phyloP scores from a whole-genome alignment of 2,329 filamentous ascomycete species.

The Proliferodiscus dingleyae region DNA sequence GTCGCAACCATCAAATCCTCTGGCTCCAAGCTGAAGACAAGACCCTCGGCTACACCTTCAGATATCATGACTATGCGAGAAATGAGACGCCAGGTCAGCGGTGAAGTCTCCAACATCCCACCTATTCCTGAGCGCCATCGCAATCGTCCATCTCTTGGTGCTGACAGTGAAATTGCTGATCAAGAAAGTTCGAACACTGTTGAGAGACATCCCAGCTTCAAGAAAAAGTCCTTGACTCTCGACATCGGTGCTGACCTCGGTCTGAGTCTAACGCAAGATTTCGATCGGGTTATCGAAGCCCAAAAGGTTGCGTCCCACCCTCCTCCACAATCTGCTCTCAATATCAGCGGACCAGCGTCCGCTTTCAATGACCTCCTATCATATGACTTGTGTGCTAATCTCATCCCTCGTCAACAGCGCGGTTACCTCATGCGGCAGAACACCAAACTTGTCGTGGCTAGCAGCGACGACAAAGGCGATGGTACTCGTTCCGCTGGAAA shows the following conservation, averaged over 20 bases:
- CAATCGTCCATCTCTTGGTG: conserved; percentile 48
- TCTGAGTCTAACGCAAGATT: conserved; percentile 84
- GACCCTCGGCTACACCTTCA: conserved; percentile 80
- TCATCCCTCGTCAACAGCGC: conserved; percentile 67
- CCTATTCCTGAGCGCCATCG: conserved; percentile 58
- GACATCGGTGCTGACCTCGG: conserved; percentile 70
- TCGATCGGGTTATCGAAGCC: conserved; percentile 88
- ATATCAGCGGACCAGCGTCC: conserved; percentile 43
- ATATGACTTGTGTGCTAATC: conserved; percentile 52
- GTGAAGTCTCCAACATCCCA: conserved; percentile 58
- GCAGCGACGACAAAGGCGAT: conserved; percentile 61
- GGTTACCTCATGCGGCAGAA: conserved; percentile 98
- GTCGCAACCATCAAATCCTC: conserved; percentile 85
- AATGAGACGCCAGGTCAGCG: conserved; percentile 77
- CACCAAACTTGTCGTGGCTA: conserved; percentile 94
- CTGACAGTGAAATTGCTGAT: conserved; percentile 32
- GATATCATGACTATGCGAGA: conserved; percentile 83
- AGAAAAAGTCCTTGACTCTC: conserved; percentile 77
- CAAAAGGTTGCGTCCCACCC: conserved; percentile 77
- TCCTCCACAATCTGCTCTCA: conserved; percentile 22
- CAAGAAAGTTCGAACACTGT: conserved; percentile 30
- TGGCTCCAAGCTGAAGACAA: conserved; percentile 81
- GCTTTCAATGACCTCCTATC: conserved; percentile 4
- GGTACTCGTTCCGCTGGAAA: conserved; percentile 57
- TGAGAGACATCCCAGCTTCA: conserved; percentile 63